Evolutionary conservation across 2,329 filamentous ascomycete species (phyloP).

Genomic region (Colletotrichum higginsianum): DNA sequence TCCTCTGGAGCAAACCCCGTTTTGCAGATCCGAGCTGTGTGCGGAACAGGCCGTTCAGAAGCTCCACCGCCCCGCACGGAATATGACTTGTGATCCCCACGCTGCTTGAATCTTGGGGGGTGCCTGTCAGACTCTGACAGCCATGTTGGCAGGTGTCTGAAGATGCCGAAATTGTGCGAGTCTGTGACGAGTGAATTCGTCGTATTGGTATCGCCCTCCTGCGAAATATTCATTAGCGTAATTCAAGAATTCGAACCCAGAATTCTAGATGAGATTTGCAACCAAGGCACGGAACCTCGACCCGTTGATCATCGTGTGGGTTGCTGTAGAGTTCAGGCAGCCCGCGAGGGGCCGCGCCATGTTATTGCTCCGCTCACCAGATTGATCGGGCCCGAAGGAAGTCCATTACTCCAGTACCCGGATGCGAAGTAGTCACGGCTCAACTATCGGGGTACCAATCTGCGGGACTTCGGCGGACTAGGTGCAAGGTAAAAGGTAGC

Average conservation of each 20-base stretch:
- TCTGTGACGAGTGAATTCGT: not conserved
- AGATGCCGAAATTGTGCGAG: not conserved
- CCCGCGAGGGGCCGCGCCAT: not conserved
- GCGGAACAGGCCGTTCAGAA: conserved; percentile 26
- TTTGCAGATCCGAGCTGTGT: conserved; percentile 8
- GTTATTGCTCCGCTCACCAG: not conserved
- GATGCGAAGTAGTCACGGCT: conserved; percentile 2
- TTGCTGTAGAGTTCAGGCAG: not conserved
- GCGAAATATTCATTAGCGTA: not conserved
- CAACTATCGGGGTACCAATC: not conserved
- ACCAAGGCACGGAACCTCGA: not conserved
- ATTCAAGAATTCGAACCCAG: not conserved
- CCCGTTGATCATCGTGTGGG: not conserved
- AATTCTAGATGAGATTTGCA: not conserved
- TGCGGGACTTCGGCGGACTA: not conserved
- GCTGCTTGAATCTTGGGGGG: not conserved
- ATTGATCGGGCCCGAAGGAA: conserved; percentile 2
- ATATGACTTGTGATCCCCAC: conserved; percentile 3
- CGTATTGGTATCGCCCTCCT: not conserved
- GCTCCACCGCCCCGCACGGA: conserved; percentile 31
- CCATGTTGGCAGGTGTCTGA: not conserved
- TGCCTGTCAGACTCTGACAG: conserved; percentile 1
- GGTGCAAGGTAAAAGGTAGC: not conserved
- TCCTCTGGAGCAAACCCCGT: conserved; percentile 11
- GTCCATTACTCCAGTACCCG: not conserved